Conservation (phyloP, 805 yeast species). For the Monosporozyma siamensis region DNA sequence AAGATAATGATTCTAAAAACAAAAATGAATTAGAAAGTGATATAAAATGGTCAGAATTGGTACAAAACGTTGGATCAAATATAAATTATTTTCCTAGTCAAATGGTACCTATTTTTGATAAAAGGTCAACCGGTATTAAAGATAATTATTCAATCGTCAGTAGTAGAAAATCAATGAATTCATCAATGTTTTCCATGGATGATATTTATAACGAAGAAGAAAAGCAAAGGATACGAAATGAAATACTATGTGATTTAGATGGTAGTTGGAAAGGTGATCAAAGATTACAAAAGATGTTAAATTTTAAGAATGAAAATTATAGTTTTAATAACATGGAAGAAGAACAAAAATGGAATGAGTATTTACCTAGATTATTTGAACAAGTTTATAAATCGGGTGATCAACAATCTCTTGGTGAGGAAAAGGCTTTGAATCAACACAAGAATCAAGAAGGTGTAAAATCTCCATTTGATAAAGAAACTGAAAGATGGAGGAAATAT, state of each 20-base stretch:
- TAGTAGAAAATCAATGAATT: not conserved
- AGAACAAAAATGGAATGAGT: constrained; percentile 24
- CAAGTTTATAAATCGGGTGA: not conserved
- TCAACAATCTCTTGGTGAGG: not conserved
- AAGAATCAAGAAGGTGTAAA: not conserved
- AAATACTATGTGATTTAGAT: constrained; percentile 35
- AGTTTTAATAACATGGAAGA: constrained; percentile 10
- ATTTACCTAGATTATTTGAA: constrained; percentile 16
- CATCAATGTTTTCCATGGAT: not conserved
- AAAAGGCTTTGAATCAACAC: not conserved
- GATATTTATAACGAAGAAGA: constrained; percentile 7
- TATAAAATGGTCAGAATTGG: constrained; percentile 1
- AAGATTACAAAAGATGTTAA: constrained; percentile 45
- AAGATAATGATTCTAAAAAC: not conserved
- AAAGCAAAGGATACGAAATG: constrained; percentile 12
- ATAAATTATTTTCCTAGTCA: constrained; percentile 5
- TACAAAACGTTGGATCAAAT: constrained; percentile 3
- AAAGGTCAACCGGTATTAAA: not conserved
- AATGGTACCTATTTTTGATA: constrained; percentile 8
- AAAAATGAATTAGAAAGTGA: constrained; percentile 1
- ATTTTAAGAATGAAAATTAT: constrained; percentile 15
- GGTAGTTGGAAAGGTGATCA: constrained; percentile 67
- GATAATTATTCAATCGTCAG: not conserved
- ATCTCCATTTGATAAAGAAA: constrained; percentile 16
- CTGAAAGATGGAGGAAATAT: constrained; percentile 25